These are phyloP conservation scores for Gonapodya sp. DNA, from an alignment of 192 early-diverging fungal genomes.

Conservation along the genomic window DNA sequence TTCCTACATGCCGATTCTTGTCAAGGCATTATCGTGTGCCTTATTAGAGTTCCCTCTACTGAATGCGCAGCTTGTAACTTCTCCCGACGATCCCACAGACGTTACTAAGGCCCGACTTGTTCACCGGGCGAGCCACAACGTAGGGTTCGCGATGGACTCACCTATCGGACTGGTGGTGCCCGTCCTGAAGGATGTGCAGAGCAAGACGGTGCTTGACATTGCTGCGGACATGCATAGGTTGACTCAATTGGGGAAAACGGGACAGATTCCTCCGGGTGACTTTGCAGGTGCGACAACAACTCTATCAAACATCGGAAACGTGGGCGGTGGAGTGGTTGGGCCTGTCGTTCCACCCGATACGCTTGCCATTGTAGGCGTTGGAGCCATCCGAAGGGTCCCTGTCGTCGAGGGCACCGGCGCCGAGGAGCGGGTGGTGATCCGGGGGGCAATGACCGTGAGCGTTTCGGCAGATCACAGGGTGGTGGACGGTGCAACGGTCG, in stretches of 20 bases:
- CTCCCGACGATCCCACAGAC: conserved; percentile 25
- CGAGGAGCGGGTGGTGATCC: conserved; percentile 60
- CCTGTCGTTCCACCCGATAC: not conserved
- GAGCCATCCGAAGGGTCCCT: conserved; percentile 71
- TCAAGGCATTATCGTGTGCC: conserved; percentile 81
- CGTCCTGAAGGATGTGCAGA: conserved; percentile 85
- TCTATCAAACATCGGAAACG: conserved; percentile 87
- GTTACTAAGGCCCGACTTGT: conserved; percentile 43
- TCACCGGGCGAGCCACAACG: conserved; percentile 77
- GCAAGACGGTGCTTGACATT: conserved; percentile 79
- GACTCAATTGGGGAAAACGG: conserved; percentile 48
- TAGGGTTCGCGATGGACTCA: conserved; percentile 97
- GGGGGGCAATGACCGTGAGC: conserved; percentile 67
- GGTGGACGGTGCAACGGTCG: conserved; percentile 91
- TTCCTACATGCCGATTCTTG: conserved; percentile 89
- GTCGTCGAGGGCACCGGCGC: conserved; percentile 56
- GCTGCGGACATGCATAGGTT: conserved; percentile 73
- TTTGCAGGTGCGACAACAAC: conserved; percentile 80
- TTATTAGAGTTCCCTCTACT: conserved; percentile 74
- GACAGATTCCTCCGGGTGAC: conserved; percentile 53
- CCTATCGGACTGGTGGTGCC: conserved; percentile 86
- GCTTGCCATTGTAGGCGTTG: conserved; percentile 32
- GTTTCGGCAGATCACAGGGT: conserved; percentile 95
- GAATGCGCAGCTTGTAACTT: conserved; percentile 56
- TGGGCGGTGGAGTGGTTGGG: conserved; percentile 52